Evolutionary conservation across 2,329 filamentous ascomycete species (phyloP).

Genomic region (Aspergillus sp.): DNA sequence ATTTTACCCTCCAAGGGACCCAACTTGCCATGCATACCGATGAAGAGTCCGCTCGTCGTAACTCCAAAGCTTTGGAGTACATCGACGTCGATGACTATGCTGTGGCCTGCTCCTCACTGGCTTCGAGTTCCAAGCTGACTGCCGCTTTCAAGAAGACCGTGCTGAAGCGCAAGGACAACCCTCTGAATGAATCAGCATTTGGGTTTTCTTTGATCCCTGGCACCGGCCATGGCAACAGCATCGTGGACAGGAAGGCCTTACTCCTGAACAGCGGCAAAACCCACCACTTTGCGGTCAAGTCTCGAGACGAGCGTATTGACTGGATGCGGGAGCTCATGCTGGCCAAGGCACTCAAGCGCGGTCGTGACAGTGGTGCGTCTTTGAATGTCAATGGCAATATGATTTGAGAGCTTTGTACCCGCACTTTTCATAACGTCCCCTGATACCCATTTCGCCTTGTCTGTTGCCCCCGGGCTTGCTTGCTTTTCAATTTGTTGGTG

Average conservation of each 20-base stretch:
- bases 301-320: conserved; percentile 85
- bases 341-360: conserved; percentile 37
- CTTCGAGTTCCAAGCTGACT: conserved; percentile 74
- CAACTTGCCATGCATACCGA: conserved; percentile 48
- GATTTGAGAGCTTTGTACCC: conserved; percentile 14
- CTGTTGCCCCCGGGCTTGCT: too few species aligned
- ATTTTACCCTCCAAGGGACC: conserved; percentile 77
- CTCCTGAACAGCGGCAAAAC: conserved; percentile 37
- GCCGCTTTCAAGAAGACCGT: conserved; percentile 71
- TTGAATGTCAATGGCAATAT: conserved; percentile 30
- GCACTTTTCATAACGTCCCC: neutral
- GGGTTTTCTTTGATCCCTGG: conserved; percentile 39
- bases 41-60: conserved; percentile 18
- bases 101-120: conserved; percentile 65
- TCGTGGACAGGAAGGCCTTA: too few species aligned
- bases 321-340: conserved; percentile 61
- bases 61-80: conserved; percentile 65
- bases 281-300: conserved; percentile 89
- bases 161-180: conserved; percentile 41
- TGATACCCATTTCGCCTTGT: neutral
- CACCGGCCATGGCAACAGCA: too few species aligned
- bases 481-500: neutral
- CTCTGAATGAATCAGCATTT: conserved; percentile 33
- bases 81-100: conserved; percentile 59
- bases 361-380: conserved; percentile 28